Evolutionary conservation across 75 land plant species (phyloP), one percentile per base, ranked within the genome.

Genomic region (Sequoia sempervirens): DNA sequence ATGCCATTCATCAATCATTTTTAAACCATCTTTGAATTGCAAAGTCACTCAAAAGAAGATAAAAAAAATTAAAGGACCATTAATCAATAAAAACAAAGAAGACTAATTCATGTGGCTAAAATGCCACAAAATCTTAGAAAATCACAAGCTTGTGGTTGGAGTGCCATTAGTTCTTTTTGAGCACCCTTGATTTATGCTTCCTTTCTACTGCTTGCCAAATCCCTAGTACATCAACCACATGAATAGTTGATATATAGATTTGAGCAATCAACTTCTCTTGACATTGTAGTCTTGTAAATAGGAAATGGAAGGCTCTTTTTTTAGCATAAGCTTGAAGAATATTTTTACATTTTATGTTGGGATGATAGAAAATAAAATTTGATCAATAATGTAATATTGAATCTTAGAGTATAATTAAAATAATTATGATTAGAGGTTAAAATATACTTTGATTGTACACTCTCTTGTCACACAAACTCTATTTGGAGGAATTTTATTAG

Each of bases 141-240:
- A 10, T 41, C 46, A 75, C 46, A 41, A 41, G 83, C 38, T 23
- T 82, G 28, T 41, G 82, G 11, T 75, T 74, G 41, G 53, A 88
- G 69, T 50, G 89, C 90, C 56, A 81, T 66, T 38, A 87, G 75
- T 68, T 86, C 90, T 38, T 84, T 84, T 61, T 61, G 66, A 14
- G 90, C 86, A 81, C 86, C 86, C 69, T 84, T 84, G 1, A 84
- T 85, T 75, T 89, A 82, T 43, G 89, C 90, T 73, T 89, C 89
- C 66, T 87, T 89, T 80, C 81, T 89, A 46, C n/a, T 89, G 41
- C 68, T 89, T 26, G 83, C 83, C 26, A 28, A 73, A 40, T 81
- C 89, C 45, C 90, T 89, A 14, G 82, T 84, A 61, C 72, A 18
- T 86, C 89, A 84, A 13, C 83, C 61, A 89, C 82, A 61, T 88